These are phyloP conservation scores for Tillandsia leiboldiana DNA, from an alignment of 176 grass and related monocot species.

Conservation along the genomic window DNA sequence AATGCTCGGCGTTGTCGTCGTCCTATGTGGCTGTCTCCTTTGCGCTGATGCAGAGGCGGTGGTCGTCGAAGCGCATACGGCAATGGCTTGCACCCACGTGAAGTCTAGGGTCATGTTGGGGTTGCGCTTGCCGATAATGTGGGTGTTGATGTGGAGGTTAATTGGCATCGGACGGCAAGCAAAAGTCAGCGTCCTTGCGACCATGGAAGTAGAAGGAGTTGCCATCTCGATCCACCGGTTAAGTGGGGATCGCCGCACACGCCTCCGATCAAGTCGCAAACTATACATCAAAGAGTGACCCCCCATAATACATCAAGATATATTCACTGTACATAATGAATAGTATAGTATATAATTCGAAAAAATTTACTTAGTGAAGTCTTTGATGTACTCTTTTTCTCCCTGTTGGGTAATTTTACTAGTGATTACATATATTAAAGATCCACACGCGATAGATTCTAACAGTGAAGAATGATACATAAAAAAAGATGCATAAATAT, in stretches of 20 bases:
- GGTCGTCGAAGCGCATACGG: constrained; percentile 30
- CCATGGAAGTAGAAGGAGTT: constrained; percentile 89
- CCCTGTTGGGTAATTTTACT: no score
- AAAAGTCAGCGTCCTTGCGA: constrained; percentile 37
- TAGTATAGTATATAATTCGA: no score
- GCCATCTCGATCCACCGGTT: constrained; percentile 45
- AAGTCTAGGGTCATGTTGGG: constrained; percentile 31
- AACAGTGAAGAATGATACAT: no score
- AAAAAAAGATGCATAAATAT: no score
- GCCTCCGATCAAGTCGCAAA: constrained; percentile 36
- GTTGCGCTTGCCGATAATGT: constrained; percentile 73
- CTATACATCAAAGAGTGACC: constrained; percentile 15
- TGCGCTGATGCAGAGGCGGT: constrained; percentile 36
- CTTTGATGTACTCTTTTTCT: no score
- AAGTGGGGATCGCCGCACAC: constrained; percentile 59
- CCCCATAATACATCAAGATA: background rate
- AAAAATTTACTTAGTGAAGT: no score
- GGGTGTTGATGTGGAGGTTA: constrained; percentile 64
- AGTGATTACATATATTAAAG: no score
- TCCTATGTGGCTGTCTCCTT: constrained; percentile 27
- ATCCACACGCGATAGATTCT: no score
- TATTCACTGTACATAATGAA: no score
- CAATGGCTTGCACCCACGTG: constrained; percentile 66
- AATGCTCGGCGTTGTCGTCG: constrained; percentile 12
- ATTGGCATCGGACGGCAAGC: constrained; percentile 38